A percentile compares a stretch with the other conserved stretches of the same genome.
Conservation (phyloP, 305 asterid species). For the Fraxinus ornus region DNA sequence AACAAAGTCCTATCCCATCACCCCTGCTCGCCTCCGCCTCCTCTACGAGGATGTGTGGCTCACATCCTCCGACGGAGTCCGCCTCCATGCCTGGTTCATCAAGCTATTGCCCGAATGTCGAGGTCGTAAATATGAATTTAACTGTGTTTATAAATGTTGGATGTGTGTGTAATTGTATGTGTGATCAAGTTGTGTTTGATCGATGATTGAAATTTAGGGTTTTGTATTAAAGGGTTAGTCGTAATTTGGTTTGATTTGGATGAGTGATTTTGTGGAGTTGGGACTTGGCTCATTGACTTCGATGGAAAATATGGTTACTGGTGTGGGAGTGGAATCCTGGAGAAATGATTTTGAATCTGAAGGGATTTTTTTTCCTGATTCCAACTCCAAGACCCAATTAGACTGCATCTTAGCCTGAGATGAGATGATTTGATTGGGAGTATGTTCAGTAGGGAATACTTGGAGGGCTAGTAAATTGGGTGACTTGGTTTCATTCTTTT, state of each 20-base stretch:
- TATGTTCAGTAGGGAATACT: neutral
- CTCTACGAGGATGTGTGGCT: conserved; percentile 93
- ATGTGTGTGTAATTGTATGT: neutral
- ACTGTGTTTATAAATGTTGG: neutral
- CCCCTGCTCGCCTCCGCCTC: conserved; percentile 83
- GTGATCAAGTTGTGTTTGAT: neutral
- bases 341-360: neutral
- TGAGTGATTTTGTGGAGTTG: conserved; percentile 8
- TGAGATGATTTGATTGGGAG: neutral
- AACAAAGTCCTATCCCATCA: conserved; percentile 82
- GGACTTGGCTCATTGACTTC: neutral
- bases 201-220: neutral
- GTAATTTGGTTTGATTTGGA: neutral
- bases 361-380: neutral
- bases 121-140: conserved; percentile 35
- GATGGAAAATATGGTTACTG: neutral
- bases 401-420: neutral
- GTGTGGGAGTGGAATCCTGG: neutral
- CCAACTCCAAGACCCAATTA: neutral
- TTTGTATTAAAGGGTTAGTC: neutral
- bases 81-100: conserved; percentile 96
- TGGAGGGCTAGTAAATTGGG: neutral
- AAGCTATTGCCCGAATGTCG: conserved; percentile 69
- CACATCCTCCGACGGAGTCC: conserved; percentile 91
- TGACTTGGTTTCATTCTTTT: neutral